These are phyloP conservation scores for Jacaranda copaia DNA, from an alignment of 257 asterid species.

Conservation along the genomic window DNA sequence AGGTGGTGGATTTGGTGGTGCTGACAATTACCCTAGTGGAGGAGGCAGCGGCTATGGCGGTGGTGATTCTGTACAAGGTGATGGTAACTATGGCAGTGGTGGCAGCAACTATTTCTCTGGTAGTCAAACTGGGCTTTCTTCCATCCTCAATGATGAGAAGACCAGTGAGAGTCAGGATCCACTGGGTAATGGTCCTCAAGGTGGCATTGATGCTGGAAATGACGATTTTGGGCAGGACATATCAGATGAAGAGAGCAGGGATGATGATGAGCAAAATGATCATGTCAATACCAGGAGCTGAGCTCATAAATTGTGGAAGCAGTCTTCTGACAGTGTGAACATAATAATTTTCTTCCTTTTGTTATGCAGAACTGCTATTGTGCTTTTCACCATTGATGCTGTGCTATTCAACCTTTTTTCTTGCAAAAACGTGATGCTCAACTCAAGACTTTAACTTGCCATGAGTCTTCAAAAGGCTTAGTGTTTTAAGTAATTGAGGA, in stretches of 20 bases:
- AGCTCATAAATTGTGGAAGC: slow-evolving; percentile 15
- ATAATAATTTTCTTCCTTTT: slow-evolving; percentile 16
- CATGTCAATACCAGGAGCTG: slow-evolving; percentile 53
- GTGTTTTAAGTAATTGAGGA: too few species aligned
- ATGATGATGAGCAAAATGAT: slow-evolving; percentile 46
- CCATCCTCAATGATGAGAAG: slow-evolving; percentile 21
- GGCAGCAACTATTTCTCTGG: slow-evolving; percentile 33
- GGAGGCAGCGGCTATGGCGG: slow-evolving; percentile 38
- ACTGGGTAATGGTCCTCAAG: slow-evolving; percentile 22
- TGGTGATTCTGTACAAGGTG: slow-evolving; percentile 39
- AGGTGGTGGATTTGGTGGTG: slow-evolving; percentile 37
- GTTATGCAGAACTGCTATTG: slow-evolving; percentile 1
- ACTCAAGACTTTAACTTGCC: not conserved
- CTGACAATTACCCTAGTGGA: slow-evolving; percentile 30
- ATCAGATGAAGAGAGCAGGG: slow-evolving; percentile 16
- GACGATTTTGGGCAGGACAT: slow-evolving; percentile 31
- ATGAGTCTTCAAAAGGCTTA: too few species aligned
- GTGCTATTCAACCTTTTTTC: not conserved
- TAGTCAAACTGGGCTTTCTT: slow-evolving; percentile 37
- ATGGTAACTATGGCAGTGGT: slow-evolving; percentile 32
- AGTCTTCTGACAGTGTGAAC: slow-evolving; percentile 35
- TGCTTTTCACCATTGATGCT: not conserved
- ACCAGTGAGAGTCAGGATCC: slow-evolving; percentile 29
- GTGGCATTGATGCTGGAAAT: slow-evolving; percentile 17
- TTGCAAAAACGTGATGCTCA: slow-evolving; percentile 6